Conservation (phyloP, 139 green algal genomes). For the Dunaliella sp. region DNA sequence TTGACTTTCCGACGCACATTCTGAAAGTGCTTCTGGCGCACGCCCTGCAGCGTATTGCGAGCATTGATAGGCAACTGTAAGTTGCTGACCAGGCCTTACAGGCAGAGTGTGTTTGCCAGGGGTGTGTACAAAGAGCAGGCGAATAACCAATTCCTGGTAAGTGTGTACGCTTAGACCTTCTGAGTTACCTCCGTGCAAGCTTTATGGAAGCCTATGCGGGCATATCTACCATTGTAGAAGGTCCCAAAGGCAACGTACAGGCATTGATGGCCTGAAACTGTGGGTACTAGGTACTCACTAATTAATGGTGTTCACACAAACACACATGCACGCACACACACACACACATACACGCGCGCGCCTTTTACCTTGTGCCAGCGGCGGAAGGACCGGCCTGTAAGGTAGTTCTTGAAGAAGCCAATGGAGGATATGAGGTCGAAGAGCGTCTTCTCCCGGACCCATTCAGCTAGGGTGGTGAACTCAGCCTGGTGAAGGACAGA, state of each 20-base stretch:
- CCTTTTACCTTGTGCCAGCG: conserved; percentile 68
- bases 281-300: too few relatives aligned
- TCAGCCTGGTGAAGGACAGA: conserved; percentile 40
- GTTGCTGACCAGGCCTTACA: too few relatives aligned
- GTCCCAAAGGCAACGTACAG: too few relatives aligned
- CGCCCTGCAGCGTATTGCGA: conserved; percentile 37
- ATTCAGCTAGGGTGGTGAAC: conserved; percentile 69
- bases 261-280: background rate
- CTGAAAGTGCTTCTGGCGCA: conserved; percentile 63
- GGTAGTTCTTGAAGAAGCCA: conserved; percentile 74
- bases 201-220: background rate
- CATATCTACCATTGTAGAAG: too few relatives aligned
- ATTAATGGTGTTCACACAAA: too few relatives aligned
- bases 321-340: too few relatives aligned
- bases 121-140: background rate
- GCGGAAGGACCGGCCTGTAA: conserved; percentile 57
- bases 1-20: conserved; percentile 49
- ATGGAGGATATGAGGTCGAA: conserved; percentile 67
- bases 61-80: too few relatives aligned
- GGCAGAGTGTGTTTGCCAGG: background rate
- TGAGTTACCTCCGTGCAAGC: background rate
- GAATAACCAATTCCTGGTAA: background rate
- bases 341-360: too few relatives aligned
- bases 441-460: conserved; percentile 69
- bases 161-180: too few relatives aligned